Percentiles rank a stretch among this genome's conserved stretches.
Conservation (phyloP, 371 early-diverging fungal genomes). For the Dichotomocladium elegans region DNA sequence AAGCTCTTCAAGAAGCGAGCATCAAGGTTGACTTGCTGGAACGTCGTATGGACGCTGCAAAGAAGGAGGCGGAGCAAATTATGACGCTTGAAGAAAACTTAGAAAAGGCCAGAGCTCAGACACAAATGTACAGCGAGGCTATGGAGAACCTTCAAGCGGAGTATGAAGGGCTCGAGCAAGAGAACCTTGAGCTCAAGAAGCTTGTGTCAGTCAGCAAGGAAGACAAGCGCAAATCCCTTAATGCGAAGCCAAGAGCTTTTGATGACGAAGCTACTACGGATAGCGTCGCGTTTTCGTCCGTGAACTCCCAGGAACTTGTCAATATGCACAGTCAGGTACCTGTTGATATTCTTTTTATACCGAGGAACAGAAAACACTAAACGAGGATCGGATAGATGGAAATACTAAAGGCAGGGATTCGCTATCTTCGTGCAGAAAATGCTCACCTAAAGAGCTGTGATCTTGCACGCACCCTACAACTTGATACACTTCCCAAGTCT, state of each 20-base stretch:
- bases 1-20: constrained; percentile 67
- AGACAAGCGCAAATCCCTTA: constrained; percentile 34
- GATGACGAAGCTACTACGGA: neutral
- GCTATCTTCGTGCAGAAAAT: constrained; percentile 80
- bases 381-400: constrained; percentile 36
- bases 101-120: constrained; percentile 54
- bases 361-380: neutral
- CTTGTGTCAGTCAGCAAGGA: constrained; percentile 32
- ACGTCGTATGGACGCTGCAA: constrained; percentile 66
- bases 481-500: constrained; percentile 3
- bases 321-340: constrained; percentile 10
- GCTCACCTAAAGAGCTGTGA: constrained; percentile 67
- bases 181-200: constrained; percentile 61
- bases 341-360: constrained; percentile 7
- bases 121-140: constrained; percentile 68
- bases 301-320: neutral
- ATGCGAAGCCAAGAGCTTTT: constrained; percentile 16
- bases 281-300: neutral
- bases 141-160: constrained; percentile 74
- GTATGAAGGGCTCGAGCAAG: constrained; percentile 62
- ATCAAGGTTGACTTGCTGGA: constrained; percentile 79
- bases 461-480: constrained; percentile 5
- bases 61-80: constrained; percentile 70
- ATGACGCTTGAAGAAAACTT: constrained; percentile 57
- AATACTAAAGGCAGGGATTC: constrained; percentile 68